Evolutionary conservation across 2,329 filamentous ascomycete genomes (phyloP), one percentile per base, ranked within the genome.

Genomic region (Thermothelomyces thermophilus): DNA sequence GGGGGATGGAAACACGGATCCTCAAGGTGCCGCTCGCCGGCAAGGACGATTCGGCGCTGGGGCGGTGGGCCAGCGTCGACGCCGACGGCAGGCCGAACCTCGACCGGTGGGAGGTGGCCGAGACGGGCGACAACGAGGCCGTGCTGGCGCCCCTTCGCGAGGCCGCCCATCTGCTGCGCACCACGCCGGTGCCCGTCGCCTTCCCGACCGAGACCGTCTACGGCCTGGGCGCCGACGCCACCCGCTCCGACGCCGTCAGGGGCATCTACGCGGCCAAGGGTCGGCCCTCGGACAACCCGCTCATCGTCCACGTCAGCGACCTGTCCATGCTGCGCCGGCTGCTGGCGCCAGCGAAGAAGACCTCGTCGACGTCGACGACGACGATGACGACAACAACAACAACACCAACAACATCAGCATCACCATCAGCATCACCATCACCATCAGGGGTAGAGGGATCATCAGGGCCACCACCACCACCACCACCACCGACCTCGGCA

Each of bases 121-220:
- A 56, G 9, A 46, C 55, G 16, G 43, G 48, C 2, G 31, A 45
- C 19, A 14, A 20, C 40, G 28, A 36, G 22, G 22, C 33, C n/a
- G 31, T 41, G 6, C 52, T 73, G 34, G 60, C 58, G 1, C 64
- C 68, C 22, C 73, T 95, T 33, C 69, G 72, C 51, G 71, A 81
- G 48, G 88, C 88, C 1, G 88, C 87, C 2, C 64, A 74, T 11
- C 75, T 83, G 56, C 72, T 95, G 31, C 77, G 73, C 45, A 73
- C 74, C 16, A 82, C 77, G 45, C 77, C 87, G 63, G 77, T 77
- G 3, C 93, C 93, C 4, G 89, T 98, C 41, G 93, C 88, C 1
- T 98, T 98, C 64, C 93, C 93, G 0, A 98, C 93, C 0, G 93
- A 98, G 70, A 98, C 93, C 0, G 93, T 98, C 0, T 98, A 98